A percentile compares a stretch with the other conserved stretches of the same genome.
These are phyloP conservation scores for Plasmodium malariae DNA, from an alignment of 169 alveolate genomes.

Conservation along the genomic window DNA sequence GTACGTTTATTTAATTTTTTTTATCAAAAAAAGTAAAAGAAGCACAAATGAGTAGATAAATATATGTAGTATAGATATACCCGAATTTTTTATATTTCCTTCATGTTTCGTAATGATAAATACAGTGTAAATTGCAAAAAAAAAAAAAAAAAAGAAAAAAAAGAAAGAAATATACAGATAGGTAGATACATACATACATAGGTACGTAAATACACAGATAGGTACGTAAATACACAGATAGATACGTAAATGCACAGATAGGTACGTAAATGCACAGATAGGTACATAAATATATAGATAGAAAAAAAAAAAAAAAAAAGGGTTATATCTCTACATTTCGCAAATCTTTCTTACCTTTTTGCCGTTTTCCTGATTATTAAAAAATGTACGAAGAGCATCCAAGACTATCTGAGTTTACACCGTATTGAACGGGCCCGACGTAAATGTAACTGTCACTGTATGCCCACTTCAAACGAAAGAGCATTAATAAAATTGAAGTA, in stretches of 20 bases:
- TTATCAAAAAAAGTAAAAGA: too few relatives aligned
- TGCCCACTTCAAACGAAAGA: slow-evolving; percentile 43
- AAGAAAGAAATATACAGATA: neutral
- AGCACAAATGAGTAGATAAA: too few relatives aligned
- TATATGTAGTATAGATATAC: too few relatives aligned
- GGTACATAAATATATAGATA: too few relatives aligned
- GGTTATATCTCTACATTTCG: too few relatives aligned
- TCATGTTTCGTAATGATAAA: neutral
- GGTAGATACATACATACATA: neutral
- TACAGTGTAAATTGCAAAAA: neutral
- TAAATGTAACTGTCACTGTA: slow-evolving; percentile 60
- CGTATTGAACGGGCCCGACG: slow-evolving; percentile 58
- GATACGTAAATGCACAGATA: too few relatives aligned
- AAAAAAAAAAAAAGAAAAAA: neutral
- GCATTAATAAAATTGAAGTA: neutral
- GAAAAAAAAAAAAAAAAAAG: too few relatives aligned
- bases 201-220: neutral
- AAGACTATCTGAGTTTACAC: slow-evolving; percentile 34
- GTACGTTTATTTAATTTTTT: too few relatives aligned
- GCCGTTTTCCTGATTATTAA: neutral
- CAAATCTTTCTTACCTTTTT: too few relatives aligned
- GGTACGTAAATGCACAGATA: too few relatives aligned
- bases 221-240: neutral
- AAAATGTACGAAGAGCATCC: slow-evolving; percentile 37
- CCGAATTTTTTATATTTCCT: too few relatives aligned